Evolutionary conservation across 2,329 filamentous ascomycete genomes (phyloP).

Genomic region (Colletotrichum chlorophyti): DNA sequence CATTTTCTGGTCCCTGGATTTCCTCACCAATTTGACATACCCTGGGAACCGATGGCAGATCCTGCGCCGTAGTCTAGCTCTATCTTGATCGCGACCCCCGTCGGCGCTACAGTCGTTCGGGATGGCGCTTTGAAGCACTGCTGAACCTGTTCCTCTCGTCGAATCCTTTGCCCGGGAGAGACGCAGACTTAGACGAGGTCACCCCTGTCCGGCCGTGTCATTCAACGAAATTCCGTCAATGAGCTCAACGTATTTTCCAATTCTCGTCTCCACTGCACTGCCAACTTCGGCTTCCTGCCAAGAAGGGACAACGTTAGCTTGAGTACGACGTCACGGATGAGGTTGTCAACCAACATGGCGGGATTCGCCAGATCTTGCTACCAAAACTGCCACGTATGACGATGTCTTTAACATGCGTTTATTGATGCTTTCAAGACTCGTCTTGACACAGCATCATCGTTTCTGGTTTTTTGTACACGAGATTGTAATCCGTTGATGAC

Average conservation of each 20-base stretch:
- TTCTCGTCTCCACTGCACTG: not conserved
- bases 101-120: not conserved
- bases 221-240: constrained; percentile 20
- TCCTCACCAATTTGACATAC: not conserved
- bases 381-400: too few relatives aligned
- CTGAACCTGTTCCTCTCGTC: not conserved
- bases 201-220: not conserved
- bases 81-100: not conserved
- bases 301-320: not conserved
- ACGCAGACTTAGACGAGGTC: not conserved
- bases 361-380: too few relatives aligned
- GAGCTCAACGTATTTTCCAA: constrained; percentile 19
- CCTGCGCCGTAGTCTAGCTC: not conserved
- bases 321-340: constrained; percentile 11
- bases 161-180: not conserved
- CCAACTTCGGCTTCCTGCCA: not conserved
- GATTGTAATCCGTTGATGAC: too few relatives aligned
- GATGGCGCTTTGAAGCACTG: too few relatives aligned
- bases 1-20: constrained; percentile 14
- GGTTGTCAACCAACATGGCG: too few relatives aligned
- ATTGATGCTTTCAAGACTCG: too few relatives aligned
- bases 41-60: too few relatives aligned
- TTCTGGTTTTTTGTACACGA: too few relatives aligned
- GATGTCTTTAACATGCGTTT: too few relatives aligned
- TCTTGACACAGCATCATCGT: too few relatives aligned